These are phyloP conservation scores for Russula brevipes DNA, from an alignment of 768 basidiomycete genomes.

Conservation along the genomic window DNA sequence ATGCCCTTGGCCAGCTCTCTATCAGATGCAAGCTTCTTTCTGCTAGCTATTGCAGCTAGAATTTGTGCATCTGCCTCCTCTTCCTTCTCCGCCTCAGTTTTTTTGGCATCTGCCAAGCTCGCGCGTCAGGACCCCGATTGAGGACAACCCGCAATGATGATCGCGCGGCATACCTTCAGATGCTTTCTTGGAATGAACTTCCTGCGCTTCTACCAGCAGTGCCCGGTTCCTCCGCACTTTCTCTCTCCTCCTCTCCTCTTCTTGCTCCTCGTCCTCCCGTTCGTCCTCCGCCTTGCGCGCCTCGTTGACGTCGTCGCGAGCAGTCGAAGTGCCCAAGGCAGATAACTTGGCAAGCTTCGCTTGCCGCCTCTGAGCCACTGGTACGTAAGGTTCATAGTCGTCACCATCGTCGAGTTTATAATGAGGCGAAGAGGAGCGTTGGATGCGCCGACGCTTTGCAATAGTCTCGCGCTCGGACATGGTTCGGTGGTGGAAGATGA, in stretches of 20 bases:
- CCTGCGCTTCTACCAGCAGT: slow-evolving; percentile 87
- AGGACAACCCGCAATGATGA: neutral
- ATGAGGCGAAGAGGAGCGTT: slow-evolving; percentile 53
- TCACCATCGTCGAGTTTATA: slow-evolving; percentile 58
- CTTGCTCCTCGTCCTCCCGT: slow-evolving; percentile 67
- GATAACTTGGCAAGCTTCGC: slow-evolving; percentile 74
- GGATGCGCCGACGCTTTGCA: slow-evolving; percentile 46
- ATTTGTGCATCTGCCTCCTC: slow-evolving; percentile 90
- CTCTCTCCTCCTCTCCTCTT: slow-evolving; percentile 72
- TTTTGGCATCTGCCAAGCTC: slow-evolving; percentile 61
- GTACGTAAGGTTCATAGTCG: slow-evolving; percentile 78
- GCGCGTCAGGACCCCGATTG: neutral
- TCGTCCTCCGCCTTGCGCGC: slow-evolving; percentile 55
- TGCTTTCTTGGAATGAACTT: slow-evolving; percentile 81
- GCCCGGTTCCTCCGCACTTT: slow-evolving; percentile 80
- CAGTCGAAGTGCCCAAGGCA: slow-evolving; percentile 51
- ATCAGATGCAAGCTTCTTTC: slow-evolving; percentile 88
- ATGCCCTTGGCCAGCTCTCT: slow-evolving; percentile 92
- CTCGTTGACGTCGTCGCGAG: slow-evolving; percentile 44
- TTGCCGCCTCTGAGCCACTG: slow-evolving; percentile 79
- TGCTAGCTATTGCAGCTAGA: slow-evolving; percentile 82
- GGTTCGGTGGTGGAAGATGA: neutral
- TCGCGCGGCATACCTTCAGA: slow-evolving; percentile 54
- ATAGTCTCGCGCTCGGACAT: slow-evolving; percentile 33
- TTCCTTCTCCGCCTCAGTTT: slow-evolving; percentile 78